Conservation (phyloP, 75 land plant genomes). For the Pinus taeda region DNA sequence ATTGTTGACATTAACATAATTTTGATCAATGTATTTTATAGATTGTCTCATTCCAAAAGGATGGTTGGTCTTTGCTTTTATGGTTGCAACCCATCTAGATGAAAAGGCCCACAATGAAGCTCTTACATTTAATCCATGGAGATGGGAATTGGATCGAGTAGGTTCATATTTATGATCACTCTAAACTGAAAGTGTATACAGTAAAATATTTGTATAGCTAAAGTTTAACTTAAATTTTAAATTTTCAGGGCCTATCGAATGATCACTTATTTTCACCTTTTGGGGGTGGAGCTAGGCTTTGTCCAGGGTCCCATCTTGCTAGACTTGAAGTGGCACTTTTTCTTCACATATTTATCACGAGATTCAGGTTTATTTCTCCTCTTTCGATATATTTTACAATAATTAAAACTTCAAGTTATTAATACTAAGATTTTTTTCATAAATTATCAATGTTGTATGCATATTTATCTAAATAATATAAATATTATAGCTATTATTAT, state of each 20-base stretch:
- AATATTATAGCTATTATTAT: neutral
- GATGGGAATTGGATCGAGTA: neutral
- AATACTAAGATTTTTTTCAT: neutral
- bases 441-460: neutral
- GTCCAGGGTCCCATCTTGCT: neutral
- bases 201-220: no score
- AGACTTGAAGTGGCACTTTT: neutral
- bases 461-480: neutral
- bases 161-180: no score
- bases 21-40: neutral
- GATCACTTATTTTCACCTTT: neutral
- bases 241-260: neutral
- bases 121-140: constrained; percentile 1
- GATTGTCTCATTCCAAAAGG: constrained; percentile 3
- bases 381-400: neutral
- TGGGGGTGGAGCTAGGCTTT: neutral
- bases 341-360: neutral
- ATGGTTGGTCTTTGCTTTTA: neutral
- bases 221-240: no score
- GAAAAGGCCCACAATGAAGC: neutral
- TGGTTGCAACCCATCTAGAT: neutral
- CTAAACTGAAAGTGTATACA: no score
- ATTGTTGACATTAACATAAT: no score
- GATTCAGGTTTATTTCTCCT: neutral
- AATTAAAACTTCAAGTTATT: neutral